Evolutionary conservation across 208 protist species (phyloP).

Genomic region (Trypanosomatidae sp.): DNA sequence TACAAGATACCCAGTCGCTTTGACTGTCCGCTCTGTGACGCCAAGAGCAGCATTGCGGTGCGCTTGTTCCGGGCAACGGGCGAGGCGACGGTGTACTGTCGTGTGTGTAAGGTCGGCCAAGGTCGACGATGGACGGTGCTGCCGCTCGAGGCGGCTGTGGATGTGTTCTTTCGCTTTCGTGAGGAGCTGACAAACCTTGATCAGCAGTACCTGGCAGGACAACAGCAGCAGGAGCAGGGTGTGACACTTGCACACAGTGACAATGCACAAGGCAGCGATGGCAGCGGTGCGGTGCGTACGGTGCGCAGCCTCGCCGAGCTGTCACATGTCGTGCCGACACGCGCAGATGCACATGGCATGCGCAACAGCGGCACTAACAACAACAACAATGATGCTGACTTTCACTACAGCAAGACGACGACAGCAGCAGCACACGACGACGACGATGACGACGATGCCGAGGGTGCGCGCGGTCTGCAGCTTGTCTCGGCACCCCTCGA

Average conservation of each 20-base stretch:
- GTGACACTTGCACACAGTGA: background rate
- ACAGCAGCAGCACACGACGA: too few relatives aligned
- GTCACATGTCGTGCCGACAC: too few relatives aligned
- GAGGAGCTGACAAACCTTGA: slow-evolving; percentile 66
- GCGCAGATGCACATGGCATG: too few relatives aligned
- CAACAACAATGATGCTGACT: too few relatives aligned
- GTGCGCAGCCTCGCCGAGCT: too few relatives aligned
- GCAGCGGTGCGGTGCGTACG: too few relatives aligned
- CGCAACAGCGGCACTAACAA: too few relatives aligned
- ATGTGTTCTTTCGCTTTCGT: slow-evolving; percentile 83
- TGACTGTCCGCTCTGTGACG: slow-evolving; percentile 82
- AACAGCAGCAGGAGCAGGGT: slow-evolving; percentile 15
- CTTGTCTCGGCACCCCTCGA: too few relatives aligned
- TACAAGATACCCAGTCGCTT: slow-evolving; percentile 85
- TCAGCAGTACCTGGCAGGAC: slow-evolving; percentile 20
- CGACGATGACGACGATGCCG: too few relatives aligned
- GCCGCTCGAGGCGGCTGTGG: slow-evolving; percentile 63
- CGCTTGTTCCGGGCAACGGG: slow-evolving; percentile 30
- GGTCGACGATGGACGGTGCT: slow-evolving; percentile 32
- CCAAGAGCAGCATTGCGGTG: slow-evolving; percentile 64
- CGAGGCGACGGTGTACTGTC: slow-evolving; percentile 55
- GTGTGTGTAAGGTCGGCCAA: slow-evolving; percentile 35
- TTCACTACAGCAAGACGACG: too few relatives aligned
- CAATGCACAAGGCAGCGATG: background rate
- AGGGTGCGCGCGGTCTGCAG: too few relatives aligned